Conservation (phyloP, 1,139 yeast species). For the Candida tropicalis region DNA sequence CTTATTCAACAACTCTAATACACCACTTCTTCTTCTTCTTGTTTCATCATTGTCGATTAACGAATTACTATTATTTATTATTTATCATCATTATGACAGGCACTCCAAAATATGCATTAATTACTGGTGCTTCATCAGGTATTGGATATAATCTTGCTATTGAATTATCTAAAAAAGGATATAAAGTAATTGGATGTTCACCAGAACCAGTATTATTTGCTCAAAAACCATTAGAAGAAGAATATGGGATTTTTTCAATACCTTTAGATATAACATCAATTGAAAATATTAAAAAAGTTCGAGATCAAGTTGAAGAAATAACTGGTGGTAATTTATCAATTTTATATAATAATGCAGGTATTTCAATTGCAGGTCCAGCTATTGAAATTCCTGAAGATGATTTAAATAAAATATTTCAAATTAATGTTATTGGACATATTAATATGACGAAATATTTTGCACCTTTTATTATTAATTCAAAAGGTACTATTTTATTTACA, state of each 20-base stretch:
- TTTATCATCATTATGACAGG: neutral
- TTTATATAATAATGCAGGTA: slow-evolving; percentile 40
- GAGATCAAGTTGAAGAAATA: slow-evolving; percentile 21
- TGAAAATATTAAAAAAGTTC: slow-evolving; percentile 29
- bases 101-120: slow-evolving; percentile 28
- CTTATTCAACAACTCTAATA: too few relatives aligned
- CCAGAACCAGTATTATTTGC: slow-evolving; percentile 26
- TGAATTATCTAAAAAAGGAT: slow-evolving; percentile 33
- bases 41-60: too few relatives aligned
- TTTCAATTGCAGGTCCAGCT: slow-evolving; percentile 34
- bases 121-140: slow-evolving; percentile 46
- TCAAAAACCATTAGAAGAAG: slow-evolving; percentile 30
- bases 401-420: slow-evolving; percentile 28
- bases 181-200: slow-evolving; percentile 37
- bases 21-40: neutral
- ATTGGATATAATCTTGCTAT: slow-evolving; percentile 38
- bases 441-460: slow-evolving; percentile 36
- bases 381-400: slow-evolving; percentile 31
- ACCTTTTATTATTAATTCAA: slow-evolving; percentile 33
- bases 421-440: slow-evolving; percentile 43
- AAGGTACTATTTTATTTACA: slow-evolving; percentile 41
- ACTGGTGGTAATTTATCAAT: slow-evolving; percentile 34
- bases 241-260: slow-evolving; percentile 33
- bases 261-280: slow-evolving; percentile 37
- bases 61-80: too few relatives aligned